These are phyloP conservation scores for Debaryomyces prosopidis DNA, from an alignment of 805 yeast species.

Conservation along the genomic window DNA sequence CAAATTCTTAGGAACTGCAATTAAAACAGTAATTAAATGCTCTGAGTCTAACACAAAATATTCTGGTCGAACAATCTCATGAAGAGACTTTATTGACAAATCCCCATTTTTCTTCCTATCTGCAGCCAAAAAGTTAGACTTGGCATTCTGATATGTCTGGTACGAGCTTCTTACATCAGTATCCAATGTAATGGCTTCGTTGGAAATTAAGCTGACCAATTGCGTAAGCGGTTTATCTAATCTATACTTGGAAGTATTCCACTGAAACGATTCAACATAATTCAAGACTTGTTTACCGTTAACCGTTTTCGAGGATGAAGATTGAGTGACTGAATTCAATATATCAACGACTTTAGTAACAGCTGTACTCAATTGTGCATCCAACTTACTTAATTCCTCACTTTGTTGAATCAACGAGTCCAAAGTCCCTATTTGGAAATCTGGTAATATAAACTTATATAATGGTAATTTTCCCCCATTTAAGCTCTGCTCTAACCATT, in stretches of 20 bases:
- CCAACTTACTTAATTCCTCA: conserved; percentile 84
- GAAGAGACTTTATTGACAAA: conserved; percentile 84
- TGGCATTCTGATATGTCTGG: conserved; percentile 76
- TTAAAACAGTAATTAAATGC: conserved; percentile 77
- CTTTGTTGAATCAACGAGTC: conserved; percentile 88
- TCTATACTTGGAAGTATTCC: conserved; percentile 88
- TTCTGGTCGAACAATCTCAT: conserved; percentile 79
- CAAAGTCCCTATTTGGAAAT: conserved; percentile 90
- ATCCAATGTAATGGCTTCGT: conserved; percentile 82
- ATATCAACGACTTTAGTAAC: conserved; percentile 78
- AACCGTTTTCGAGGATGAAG: conserved; percentile 29
- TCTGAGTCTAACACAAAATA: conserved; percentile 87
- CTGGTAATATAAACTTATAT: conserved; percentile 64
- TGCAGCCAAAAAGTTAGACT: conserved; percentile 79
- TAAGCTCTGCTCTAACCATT: conserved; percentile 58
- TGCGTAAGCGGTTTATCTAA: conserved; percentile 80
- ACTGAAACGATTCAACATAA: conserved; percentile 72
- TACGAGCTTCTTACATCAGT: conserved; percentile 78
- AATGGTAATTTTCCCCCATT: conserved; percentile 61
- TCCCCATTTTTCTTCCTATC: conserved; percentile 95
- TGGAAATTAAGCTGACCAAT: conserved; percentile 65
- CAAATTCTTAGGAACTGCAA: conserved; percentile 79
- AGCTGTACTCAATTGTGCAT: conserved; percentile 70
- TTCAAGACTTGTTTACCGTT: conserved; percentile 53
- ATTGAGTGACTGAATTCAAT: conserved; percentile 43